phyloP scores from a whole-genome alignment of 306 rosid species.

The Carpinus fangiana region DNA sequence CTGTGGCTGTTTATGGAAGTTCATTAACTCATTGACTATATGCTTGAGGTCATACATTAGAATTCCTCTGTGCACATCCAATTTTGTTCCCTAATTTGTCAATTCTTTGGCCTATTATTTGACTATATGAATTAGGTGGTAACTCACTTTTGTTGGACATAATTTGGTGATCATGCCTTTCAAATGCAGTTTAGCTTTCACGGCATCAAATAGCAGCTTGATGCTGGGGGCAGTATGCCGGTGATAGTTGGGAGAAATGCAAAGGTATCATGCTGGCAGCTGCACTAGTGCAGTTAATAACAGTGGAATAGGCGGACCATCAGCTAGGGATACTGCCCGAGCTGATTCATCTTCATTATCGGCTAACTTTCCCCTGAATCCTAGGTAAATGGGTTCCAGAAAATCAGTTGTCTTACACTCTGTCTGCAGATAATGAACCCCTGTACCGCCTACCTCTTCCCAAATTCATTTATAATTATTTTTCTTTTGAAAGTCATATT shows the following conservation, averaged over 20 bases:
- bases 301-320: conserved; percentile 68
- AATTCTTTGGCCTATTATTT: conserved; percentile 6
- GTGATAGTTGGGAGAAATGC: conserved; percentile 86
- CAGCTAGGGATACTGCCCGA: conserved; percentile 78
- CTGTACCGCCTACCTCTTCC: background rate
- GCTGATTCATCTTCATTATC: conserved; percentile 80
- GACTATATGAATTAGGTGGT: conserved; percentile 13
- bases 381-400: conserved; percentile 59
- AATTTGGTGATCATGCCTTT: conserved; percentile 29
- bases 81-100: conserved; percentile 7
- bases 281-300: conserved; percentile 93
- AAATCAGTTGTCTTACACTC: background rate
- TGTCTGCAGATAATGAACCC: background rate
- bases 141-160: conserved; percentile 26
- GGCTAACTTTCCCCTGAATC: conserved; percentile 55
- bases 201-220: conserved; percentile 47
- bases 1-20: conserved; percentile 26
- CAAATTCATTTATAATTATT: background rate
- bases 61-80: conserved; percentile 2
- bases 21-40: conserved; percentile 2
- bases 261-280: conserved; percentile 81
- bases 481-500: background rate
- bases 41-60: conserved; percentile 15
- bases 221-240: conserved; percentile 91
- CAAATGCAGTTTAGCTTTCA: conserved; percentile 45